Evolutionary conservation across 257 asterid genomes (phyloP).

Genomic region (Mentha longifolia): DNA sequence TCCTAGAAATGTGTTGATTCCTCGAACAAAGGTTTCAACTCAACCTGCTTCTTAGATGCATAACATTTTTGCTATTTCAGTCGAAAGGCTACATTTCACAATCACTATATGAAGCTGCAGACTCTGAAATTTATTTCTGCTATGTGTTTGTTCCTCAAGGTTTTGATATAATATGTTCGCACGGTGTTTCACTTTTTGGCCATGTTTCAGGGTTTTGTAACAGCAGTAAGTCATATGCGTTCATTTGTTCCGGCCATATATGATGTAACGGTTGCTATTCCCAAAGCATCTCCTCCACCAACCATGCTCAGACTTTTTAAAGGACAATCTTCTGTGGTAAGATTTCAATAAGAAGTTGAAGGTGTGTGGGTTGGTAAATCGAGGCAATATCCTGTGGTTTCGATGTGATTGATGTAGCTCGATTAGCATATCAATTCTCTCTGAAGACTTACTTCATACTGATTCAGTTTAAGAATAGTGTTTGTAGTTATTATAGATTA

Average conservation of each 20-base stretch:
- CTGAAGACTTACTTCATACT: not conserved
- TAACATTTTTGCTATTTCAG: not conserved
- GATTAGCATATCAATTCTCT: not conserved
- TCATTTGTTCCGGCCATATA: conserved; percentile 94
- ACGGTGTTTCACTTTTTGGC: conserved; percentile 15
- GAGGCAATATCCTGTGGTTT: conserved; percentile 4
- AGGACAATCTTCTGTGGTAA: conserved; percentile 93
- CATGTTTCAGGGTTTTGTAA: conserved; percentile 83
- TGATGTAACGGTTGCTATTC: conserved; percentile 86
- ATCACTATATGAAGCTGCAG: conserved; percentile 3
- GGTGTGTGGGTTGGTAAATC: conserved; percentile 7
- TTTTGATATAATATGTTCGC: conserved; percentile 8
- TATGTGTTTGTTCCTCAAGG: conserved; percentile 1
- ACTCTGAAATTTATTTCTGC: conserved; percentile 8
- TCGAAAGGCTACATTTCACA: no score
- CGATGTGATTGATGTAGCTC: not conserved
- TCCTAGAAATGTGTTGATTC: conserved; percentile 90
- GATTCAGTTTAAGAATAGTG: not conserved
- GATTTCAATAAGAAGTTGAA: conserved; percentile 22
- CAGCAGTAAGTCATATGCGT: conserved; percentile 87
- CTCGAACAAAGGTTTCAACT: conserved; percentile 89
- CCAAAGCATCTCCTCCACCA: conserved; percentile 80
- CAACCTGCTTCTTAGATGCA: conserved; percentile 25
- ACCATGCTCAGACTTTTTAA: conserved; percentile 89
- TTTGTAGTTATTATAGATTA: conserved; percentile 16